Evolutionary conservation across 768 basidiomycete species (phyloP), one percentile per base, ranked within the genome.

Genomic region (Calocybe indica): DNA sequence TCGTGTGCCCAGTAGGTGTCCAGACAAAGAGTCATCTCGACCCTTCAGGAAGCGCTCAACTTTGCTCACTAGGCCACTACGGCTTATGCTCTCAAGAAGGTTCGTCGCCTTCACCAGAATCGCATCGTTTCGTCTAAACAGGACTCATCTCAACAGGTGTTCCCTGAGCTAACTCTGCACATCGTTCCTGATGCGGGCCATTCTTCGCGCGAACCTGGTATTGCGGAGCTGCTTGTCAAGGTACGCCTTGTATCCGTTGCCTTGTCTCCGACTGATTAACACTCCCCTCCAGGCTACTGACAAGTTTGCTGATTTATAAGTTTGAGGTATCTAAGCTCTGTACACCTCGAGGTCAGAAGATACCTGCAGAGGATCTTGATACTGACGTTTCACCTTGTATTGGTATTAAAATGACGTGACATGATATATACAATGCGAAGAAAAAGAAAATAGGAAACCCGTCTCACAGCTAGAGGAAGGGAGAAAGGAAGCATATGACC

Each of bases 161-260:
- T 87, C 79, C 90, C 90, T 1, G 87, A 92, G 58, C 65, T 80
- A n/a, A 78, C 80, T 7, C 63, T 94, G 5, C 72, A 80, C 50
- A 77, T 92, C 43, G 84, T 92, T 9, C 82, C 87, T 11, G 87
- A 90, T 62, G 92, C 92, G 3, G 92, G 92, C 0, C 93, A 96
- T 62, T 90, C 87, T 30, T 75, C 88, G 9, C 78, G 83, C 38
- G 93, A 95, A 65, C 58, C 69, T 1, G 85, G 83, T 3, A 94
- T 69, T 7, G 69, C 80, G 28, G 80, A 81, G 62, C 63, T 85
- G 46, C 71, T 95, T 36, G 77, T 89, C 11, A 76, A 90, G 73
- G 90, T 82, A 45, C 30, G 72, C 46, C 14, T 43, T 2, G 22
- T 22, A 22, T 22, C 4, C 22, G 22, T 22, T 22, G 1, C 22